These are phyloP conservation scores for Trichoderma sp. DNA, from an alignment of 2,329 filamentous ascomycete genomes.

Conservation along the genomic window DNA sequence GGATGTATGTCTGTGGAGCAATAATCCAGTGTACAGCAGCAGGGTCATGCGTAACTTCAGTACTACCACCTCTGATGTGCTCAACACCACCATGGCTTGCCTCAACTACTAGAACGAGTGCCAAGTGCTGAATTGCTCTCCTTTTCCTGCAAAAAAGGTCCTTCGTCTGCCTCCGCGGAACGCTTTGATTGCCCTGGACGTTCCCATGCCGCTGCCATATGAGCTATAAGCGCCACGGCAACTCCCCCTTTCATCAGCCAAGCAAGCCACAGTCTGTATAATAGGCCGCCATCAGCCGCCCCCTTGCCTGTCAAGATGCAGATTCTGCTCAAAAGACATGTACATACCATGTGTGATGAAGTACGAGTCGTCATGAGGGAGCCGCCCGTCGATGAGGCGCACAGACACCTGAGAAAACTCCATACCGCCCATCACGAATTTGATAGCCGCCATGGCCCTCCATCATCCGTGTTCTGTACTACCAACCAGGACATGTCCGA, in stretches of 20 bases:
- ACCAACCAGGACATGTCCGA: neutral
- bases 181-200: neutral
- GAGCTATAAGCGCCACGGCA: constrained; percentile 10
- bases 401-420: neutral
- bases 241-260: constrained; percentile 12
- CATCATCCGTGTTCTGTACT: neutral
- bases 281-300: constrained; percentile 11
- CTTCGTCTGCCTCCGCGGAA: neutral
- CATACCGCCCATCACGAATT: neutral
- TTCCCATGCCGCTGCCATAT: constrained; percentile 22
- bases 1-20: neutral
- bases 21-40: neutral
- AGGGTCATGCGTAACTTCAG: neutral
- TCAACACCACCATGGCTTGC: neutral
- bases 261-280: constrained; percentile 15
- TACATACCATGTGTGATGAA: neutral
- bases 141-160: constrained; percentile 1
- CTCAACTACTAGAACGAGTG: neutral
- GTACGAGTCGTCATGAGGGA: neutral
- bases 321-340: neutral
- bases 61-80: neutral
- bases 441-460: neutral
- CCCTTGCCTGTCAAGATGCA: neutral
- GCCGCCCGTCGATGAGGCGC: neutral
- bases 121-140: neutral